Evolutionary conservation across 129 eudicot genomes (phyloP).

Genomic region (Chrysanthemum seticuspe): DNA sequence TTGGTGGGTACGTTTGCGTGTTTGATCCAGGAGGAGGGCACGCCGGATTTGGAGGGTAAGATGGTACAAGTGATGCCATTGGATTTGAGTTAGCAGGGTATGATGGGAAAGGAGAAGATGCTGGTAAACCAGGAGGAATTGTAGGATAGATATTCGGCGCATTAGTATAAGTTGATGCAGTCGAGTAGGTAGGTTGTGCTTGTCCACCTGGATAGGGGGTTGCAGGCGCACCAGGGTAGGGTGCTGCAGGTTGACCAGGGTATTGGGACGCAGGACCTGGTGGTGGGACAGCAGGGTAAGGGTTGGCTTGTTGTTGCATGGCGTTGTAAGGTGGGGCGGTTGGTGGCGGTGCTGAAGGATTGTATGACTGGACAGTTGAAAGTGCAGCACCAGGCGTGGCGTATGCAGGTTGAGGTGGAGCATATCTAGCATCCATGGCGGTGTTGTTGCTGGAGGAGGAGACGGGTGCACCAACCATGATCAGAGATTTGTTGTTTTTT

Average conservation of each 20-base stretch:
- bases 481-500: not conserved
- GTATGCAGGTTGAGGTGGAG: constrained; percentile 27
- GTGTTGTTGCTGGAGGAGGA: constrained; percentile 1
- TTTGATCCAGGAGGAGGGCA: constrained; percentile 36
- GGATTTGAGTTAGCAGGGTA: constrained; percentile 37
- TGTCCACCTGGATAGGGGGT: constrained; percentile 22
- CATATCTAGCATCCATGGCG: constrained; percentile 26
- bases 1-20: constrained; percentile 27
- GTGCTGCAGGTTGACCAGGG: constrained; percentile 11
- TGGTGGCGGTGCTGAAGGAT: constrained; percentile 35
- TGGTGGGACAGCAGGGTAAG: constrained; percentile 31
- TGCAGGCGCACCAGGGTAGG: constrained; percentile 17
- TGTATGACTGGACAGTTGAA: constrained; percentile 32
- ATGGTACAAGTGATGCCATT: constrained; percentile 33
- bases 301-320: constrained; percentile 24
- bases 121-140: constrained; percentile 27
- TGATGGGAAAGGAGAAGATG: constrained; percentile 29
- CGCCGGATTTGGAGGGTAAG: constrained; percentile 32
- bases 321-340: constrained; percentile 19
- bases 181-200: too few relatives aligned
- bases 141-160: constrained; percentile 31
- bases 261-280: not conserved
- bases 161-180: constrained; percentile 28
- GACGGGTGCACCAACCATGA: constrained; percentile 39
- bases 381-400: constrained; percentile 39